Evolutionary conservation across 768 basidiomycete genomes (phyloP), one percentile per base, ranked within the genome.

Genomic region (Amanita rubescens): DNA sequence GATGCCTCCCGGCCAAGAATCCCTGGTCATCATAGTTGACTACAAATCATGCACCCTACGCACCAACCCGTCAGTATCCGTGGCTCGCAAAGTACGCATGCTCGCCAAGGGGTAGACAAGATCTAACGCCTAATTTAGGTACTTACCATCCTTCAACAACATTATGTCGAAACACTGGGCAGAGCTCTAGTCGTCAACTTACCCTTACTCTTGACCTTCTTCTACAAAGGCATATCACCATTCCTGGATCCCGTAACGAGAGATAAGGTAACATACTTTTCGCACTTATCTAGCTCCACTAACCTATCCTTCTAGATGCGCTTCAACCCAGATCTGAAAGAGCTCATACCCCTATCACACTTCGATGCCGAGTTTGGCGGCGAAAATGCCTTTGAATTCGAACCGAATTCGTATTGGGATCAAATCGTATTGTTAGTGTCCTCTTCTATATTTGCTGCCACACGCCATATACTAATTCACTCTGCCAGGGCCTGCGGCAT

Each of bases 121-220:
- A 12, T 27, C 12, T 54, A n/a, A 27, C 27, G 15, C 15, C 14
- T 10, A 37, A 25, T 20, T 15, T 53, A 81, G 79, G 84, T 86
- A 5, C 76, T 94, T 19, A 72, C 77, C 52, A 91, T 94, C 60
- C 75, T 94, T 38, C 91, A 93, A 63, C 81, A 90, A 58, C 90
- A 94, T 65, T 94, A 94, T 61, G 87, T 87, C 32, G 90, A 93
- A 67, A 88, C 90, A 4, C 80, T 94, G 38, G 91, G 91, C 27
- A 79, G 89, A 11, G 91, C 88, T 25, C 73, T 93, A 35, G 84
- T 94, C 46, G 81, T 87, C 45, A 91, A 92, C 63, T 81, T 92
- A 24, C 90, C 91, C 3, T 67, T 76, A 58, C 74, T 91, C 10
- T 76, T 88, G 44, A 81, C 65, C 62, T 87, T 87, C 69, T 87